Conservation (phyloP, 2,329 filamentous ascomycete species). For the Pyricularia pennisetigena region DNA sequence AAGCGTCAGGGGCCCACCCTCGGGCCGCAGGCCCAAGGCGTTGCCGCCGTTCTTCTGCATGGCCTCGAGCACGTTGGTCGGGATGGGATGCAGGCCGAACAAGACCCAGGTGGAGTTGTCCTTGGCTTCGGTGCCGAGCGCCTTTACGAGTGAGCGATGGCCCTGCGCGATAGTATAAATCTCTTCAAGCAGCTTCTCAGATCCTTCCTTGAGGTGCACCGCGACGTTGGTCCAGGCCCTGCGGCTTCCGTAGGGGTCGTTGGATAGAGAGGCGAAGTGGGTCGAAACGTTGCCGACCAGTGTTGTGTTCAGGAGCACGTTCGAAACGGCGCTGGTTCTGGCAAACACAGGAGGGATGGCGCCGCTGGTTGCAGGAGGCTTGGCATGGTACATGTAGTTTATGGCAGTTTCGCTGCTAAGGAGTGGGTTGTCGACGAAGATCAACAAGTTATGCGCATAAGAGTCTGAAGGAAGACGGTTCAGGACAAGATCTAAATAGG, state of each 20-base stretch:
- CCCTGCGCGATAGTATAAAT: conserved; percentile 12
- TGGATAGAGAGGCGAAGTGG: conserved; percentile 13
- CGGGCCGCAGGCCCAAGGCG: conserved; percentile 24
- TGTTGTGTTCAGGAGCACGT: conserved; percentile 12
- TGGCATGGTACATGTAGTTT: neutral
- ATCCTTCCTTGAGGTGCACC: conserved; percentile 9
- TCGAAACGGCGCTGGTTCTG: conserved; percentile 14
- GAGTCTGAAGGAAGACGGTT: neutral
- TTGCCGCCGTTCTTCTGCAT: conserved; percentile 29
- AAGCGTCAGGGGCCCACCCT: conserved; percentile 20
- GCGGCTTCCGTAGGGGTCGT: conserved; percentile 15
- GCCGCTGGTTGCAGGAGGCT: neutral
- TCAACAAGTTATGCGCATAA: neutral
- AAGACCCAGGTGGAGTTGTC: neutral
- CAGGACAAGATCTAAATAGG: neutral
- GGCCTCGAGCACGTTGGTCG: conserved; percentile 19
- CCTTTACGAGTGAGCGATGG: neutral
- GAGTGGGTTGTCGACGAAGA: neutral
- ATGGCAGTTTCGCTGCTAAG: neutral
- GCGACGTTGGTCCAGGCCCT: conserved; percentile 21
- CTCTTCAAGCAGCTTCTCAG: conserved; percentile 17
- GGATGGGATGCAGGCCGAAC: conserved; percentile 27
- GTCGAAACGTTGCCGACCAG: conserved; percentile 16
- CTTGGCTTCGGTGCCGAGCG: neutral
- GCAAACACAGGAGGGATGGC: conserved; percentile 18